A percentile compares a stretch with the other conserved stretches of the same genome.
Evolutionary conservation across 1,139 yeast genomes (phyloP).

Genomic region (Pichia sp.): DNA sequence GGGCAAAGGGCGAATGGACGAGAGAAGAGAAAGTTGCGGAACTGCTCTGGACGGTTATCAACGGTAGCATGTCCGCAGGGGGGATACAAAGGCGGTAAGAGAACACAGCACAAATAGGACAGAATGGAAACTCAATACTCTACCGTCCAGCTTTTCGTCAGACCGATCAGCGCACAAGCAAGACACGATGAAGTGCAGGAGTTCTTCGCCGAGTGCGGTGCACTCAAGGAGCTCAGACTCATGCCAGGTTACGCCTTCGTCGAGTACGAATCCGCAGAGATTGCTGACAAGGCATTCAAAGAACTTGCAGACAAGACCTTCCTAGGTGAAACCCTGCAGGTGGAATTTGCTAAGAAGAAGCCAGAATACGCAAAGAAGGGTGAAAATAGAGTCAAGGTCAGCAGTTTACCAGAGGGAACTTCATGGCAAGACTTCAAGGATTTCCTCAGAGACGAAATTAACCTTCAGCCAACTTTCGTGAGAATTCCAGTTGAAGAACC

Average conservation of each 20-base stretch:
- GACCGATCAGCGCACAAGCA: conserved; percentile 46
- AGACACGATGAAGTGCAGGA: conserved; percentile 57
- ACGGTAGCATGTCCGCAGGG: no score
- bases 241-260: conserved; percentile 75
- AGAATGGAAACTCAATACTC: conserved; percentile 28
- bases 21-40: no score
- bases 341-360: conserved; percentile 63
- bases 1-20: no score
- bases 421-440: conserved; percentile 87
- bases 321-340: conserved; percentile 57
- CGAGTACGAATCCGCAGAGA: conserved; percentile 59
- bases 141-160: conserved; percentile 43
- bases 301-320: conserved; percentile 39
- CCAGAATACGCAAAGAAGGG: conserved; percentile 44
- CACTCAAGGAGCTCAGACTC: conserved; percentile 58
- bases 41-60: no score
- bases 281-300: conserved; percentile 59
- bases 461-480: conserved; percentile 61
- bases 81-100: no score
- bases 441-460: conserved; percentile 64
- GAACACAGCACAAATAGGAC: no score
- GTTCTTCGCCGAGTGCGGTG: conserved; percentile 58
- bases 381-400: conserved; percentile 62
- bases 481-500: conserved; percentile 66
- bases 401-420: conserved; percentile 65